A percentile compares a stretch with the other conserved stretches of the same genome.
phyloP scores from a whole-genome alignment of 371 early-diverging fungal species.

The Coemansia sp. region DNA sequence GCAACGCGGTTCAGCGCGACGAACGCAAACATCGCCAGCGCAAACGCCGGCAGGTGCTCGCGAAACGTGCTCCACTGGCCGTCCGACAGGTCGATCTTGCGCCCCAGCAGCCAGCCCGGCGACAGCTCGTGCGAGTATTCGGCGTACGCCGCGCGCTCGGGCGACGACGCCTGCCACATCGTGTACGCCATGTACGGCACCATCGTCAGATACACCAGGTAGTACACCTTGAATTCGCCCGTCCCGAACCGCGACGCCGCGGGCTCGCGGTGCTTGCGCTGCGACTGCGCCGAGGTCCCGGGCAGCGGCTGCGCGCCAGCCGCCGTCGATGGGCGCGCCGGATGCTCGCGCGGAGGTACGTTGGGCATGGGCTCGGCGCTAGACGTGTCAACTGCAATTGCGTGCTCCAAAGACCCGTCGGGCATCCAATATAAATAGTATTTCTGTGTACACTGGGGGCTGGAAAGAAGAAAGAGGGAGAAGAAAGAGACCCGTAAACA shows the following conservation, averaged over 20 bases:
- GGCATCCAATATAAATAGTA: slow-evolving; percentile 6
- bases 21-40: slow-evolving; percentile 53
- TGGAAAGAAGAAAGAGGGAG: background rate
- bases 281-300: slow-evolving; percentile 18
- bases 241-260: slow-evolving; percentile 26
- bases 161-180: slow-evolving; percentile 60
- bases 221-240: slow-evolving; percentile 72
- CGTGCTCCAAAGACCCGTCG: background rate
- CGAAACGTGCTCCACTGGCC: slow-evolving; percentile 80
- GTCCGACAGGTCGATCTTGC: slow-evolving; percentile 77
- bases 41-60: slow-evolving; percentile 65
- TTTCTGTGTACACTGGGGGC: too few species aligned
- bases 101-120: slow-evolving; percentile 50
- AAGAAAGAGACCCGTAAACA: background rate
- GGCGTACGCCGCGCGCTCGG: slow-evolving; percentile 25
- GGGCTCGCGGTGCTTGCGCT: slow-evolving; percentile 33
- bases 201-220: slow-evolving; percentile 57
- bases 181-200: slow-evolving; percentile 69
- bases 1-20: slow-evolving; percentile 36
- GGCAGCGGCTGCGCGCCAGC: slow-evolving; percentile 3
- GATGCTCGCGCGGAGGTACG: slow-evolving; percentile 7
- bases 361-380: slow-evolving; percentile 9
- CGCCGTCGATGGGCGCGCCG: slow-evolving; percentile 1
- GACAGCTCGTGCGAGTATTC: slow-evolving; percentile 27
- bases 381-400: background rate